Evolutionary conservation across 2,329 filamentous ascomycete species (phyloP), one percentile per base, ranked within the genome.

Genomic region (Fusarium sp.): DNA sequence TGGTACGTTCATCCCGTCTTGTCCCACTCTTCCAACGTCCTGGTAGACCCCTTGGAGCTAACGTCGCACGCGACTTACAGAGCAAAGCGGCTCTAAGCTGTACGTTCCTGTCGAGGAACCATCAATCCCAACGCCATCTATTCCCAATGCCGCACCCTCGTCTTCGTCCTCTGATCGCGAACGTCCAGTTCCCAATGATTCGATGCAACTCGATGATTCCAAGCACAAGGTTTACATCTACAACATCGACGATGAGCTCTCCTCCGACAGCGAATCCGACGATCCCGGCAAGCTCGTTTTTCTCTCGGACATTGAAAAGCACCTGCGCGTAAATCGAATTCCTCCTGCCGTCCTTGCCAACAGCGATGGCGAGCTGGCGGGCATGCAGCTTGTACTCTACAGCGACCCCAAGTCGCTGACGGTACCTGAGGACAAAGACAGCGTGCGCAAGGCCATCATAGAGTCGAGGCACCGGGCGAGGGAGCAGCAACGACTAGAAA

Each of bases 151-250:
- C 33, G 68, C 71, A 54, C 56, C 73, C 52, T 65, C 74, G 57
- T 57, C 66, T 45, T 58, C 68, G 52, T 47, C 71, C 60, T 59
- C 72, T 47, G 58, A 75, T 54, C 73, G 70, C 62, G 62, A 74
- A 57, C 79, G 80, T 6, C 17, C 62, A 40, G 32, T 56, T 6
- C 37, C 60, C 22, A 85, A 90, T 72, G 92, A 95, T 76, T 80
- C 83, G 66, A 98, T 98, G 96, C 89, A 93, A 66, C 81, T 98
- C 70, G 95, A 98, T 84, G 92, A 98, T 83, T 92, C 94, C 35
- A 93, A 94, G 78, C 88, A 97, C 85, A 94, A 93, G 80, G 91
- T 98, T 69, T 98, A 97, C 87, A 95, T 99, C 77, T 92, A 95
- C 86, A 92, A 97, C 82, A 87, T 99, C 11, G 95, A 97, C 80